Evolutionary conservation across 345 rosid genomes (phyloP).

Genomic region (Murraya koenigii): DNA sequence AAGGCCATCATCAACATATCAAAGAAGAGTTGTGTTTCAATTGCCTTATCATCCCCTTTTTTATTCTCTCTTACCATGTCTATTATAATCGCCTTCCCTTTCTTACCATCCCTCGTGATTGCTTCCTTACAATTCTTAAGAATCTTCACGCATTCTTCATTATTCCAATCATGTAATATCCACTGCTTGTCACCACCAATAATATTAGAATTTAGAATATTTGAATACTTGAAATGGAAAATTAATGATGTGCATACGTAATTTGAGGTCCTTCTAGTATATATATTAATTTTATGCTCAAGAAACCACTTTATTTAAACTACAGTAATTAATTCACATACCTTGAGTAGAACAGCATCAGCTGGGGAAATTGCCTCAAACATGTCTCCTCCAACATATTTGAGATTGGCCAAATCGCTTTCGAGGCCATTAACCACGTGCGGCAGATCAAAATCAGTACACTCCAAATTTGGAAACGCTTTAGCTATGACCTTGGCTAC

Average conservation of each 20-base stretch:
- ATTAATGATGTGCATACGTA: background rate
- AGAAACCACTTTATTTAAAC: background rate
- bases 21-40: slow-evolving; percentile 34
- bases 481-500: slow-evolving; percentile 25
- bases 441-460: slow-evolving; percentile 40
- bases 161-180: slow-evolving; percentile 10
- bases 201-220: background rate
- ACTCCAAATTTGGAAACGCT: slow-evolving; percentile 31
- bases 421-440: slow-evolving; percentile 31
- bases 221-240: background rate
- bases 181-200: background rate
- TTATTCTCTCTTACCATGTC: background rate
- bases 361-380: slow-evolving; percentile 35
- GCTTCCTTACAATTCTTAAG: slow-evolving; percentile 2
- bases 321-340: background rate
- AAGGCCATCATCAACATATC: slow-evolving; percentile 38
- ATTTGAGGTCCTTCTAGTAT: no score
- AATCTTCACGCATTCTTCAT: slow-evolving; percentile 5
- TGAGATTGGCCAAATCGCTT: slow-evolving; percentile 19
- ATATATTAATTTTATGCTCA: background rate
- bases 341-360: slow-evolving; percentile 35
- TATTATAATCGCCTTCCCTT: slow-evolving; percentile 21
- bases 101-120: background rate
- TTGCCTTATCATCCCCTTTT: background rate
- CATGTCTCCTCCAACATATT: slow-evolving; percentile 34